These are phyloP conservation scores for Sporothrix euskadiensis DNA, from an alignment of 2,329 filamentous ascomycete species.

Conservation along the genomic window DNA sequence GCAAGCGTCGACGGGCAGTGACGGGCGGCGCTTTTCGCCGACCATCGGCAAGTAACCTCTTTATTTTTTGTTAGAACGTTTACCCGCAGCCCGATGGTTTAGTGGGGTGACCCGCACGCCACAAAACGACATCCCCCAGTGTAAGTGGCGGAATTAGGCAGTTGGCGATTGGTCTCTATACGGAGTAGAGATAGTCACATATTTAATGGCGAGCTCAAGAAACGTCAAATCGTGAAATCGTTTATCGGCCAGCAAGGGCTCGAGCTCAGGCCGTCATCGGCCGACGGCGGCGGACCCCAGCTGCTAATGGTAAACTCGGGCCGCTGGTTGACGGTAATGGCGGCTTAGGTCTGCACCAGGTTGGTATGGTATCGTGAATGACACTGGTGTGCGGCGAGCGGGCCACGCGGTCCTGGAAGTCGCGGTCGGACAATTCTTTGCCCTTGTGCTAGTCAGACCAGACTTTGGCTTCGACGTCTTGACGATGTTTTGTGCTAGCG, in stretches of 20 bases:
- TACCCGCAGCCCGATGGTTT: not conserved
- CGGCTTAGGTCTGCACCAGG: constrained; percentile 12
- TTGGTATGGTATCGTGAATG: not conserved
- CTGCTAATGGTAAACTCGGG: constrained; percentile 27
- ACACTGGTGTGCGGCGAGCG: constrained; percentile 4
- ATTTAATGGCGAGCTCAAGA: not conserved
- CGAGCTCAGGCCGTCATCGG: constrained; percentile 33
- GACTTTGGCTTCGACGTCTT: constrained; percentile 10
- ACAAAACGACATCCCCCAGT: not conserved
- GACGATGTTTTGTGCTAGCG: constrained; percentile 20
- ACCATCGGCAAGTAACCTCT: not conserved
- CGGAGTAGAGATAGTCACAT: not conserved
- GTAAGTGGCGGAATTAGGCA: constrained; percentile 20
- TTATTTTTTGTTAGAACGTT: constrained; percentile 3
- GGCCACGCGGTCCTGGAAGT: constrained; percentile 17
- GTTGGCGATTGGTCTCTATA: not conserved
- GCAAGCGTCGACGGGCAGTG: not conserved
- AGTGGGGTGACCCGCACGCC: not conserved
- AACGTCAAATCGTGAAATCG: no score
- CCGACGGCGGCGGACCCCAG: constrained; percentile 26
- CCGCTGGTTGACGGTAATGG: constrained; percentile 21
- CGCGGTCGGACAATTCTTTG: constrained; percentile 16
- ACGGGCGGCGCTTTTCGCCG: constrained; percentile 6
- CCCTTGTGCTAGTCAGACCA: constrained; percentile 24
- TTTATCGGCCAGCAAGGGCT: constrained; percentile 35